Evolutionary conservation across 106 monocot genomes (phyloP).

Genomic region (Dactylorhiza incarnata): DNA sequence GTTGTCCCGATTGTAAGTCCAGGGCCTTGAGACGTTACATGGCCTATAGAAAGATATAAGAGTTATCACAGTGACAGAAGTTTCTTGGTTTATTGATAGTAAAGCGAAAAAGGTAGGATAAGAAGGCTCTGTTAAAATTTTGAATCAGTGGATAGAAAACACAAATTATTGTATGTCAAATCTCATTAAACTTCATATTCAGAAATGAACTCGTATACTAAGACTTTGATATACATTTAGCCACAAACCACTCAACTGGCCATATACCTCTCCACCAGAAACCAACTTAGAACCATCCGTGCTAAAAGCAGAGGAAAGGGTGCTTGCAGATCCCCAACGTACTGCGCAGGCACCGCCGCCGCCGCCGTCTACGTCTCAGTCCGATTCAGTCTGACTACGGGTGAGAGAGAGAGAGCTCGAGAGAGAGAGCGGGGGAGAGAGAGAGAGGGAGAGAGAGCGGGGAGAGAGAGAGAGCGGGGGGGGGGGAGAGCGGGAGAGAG

Average conservation of each 20-base stretch:
- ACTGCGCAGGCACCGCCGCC: no score
- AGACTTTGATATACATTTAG: not conserved
- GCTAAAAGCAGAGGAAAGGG: conserved; percentile 69
- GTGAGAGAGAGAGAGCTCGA: no score
- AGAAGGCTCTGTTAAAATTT: not conserved
- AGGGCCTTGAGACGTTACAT: no score
- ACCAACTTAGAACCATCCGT: conserved; percentile 68
- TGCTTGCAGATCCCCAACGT: no score
- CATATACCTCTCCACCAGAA: conserved; percentile 59
- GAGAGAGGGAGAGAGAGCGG: no score
- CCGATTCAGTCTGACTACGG: no score
- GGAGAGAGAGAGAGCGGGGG: no score
- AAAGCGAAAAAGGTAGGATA: not conserved
- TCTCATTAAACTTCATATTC: not conserved
- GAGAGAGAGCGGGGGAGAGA: no score
- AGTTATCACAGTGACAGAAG: not conserved
- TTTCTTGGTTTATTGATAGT: not conserved
- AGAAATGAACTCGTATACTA: not conserved
- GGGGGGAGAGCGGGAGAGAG: no score
- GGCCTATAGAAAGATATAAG: not conserved
- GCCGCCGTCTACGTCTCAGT: no score
- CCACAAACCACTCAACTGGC: not conserved
- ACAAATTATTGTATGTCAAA: not conserved
- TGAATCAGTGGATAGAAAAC: not conserved
- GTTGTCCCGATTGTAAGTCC: no score